Conservation (phyloP, 768 basidiomycete species). For the Boletus huronensis region DNA sequence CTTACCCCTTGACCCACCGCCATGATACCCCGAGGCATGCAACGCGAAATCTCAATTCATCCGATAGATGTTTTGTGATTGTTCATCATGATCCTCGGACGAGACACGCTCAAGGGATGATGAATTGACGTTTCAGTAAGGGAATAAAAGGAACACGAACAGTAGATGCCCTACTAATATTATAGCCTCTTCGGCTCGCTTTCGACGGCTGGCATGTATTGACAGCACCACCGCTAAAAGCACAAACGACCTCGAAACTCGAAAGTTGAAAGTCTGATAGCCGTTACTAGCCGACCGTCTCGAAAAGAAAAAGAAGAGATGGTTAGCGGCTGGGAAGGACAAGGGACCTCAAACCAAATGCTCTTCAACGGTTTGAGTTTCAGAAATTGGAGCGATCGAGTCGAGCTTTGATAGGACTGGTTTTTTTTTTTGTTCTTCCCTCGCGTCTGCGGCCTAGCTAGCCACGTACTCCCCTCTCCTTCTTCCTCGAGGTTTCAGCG, state of each 20-base stretch:
- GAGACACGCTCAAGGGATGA: not conserved
- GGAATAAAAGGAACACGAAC: not conserved
- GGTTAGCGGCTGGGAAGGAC: not conserved
- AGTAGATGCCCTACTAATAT: not conserved
- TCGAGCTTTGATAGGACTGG: constrained; percentile 1
- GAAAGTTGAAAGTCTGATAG: not conserved
- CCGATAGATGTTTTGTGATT: not conserved
- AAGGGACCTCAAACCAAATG: not conserved
- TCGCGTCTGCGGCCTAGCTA: no score
- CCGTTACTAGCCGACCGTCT: not conserved
- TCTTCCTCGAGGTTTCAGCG: constrained; percentile 3
- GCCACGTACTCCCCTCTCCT: no score
- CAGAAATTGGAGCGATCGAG: not conserved
- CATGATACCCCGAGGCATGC: not conserved
- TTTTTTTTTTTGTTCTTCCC: no score
- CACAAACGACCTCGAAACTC: not conserved
- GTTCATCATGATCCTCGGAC: constrained; percentile 1
- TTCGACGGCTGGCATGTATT: not conserved
- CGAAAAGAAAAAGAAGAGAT: not conserved
- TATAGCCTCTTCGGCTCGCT: not conserved
- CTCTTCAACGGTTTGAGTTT: constrained; percentile 1
- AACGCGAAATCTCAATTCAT: not conserved
- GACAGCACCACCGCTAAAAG: not conserved
- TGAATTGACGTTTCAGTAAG: not conserved
- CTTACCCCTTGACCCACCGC: not conserved